These are phyloP conservation scores for Xylariaceae sp. DNA, from an alignment of 2,329 filamentous ascomycete species.

Conservation along the genomic window DNA sequence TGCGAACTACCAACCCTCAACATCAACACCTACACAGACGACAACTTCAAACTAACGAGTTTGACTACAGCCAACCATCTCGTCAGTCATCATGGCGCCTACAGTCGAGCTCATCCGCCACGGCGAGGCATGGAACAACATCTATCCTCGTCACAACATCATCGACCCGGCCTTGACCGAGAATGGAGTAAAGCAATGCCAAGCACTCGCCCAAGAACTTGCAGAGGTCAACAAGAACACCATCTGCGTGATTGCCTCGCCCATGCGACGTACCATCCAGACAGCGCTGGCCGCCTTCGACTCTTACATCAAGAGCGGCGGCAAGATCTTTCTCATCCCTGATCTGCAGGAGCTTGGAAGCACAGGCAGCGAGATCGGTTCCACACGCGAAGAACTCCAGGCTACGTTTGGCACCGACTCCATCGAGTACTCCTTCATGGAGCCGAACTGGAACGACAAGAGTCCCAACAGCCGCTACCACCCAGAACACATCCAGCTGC, in stretches of 20 bases:
- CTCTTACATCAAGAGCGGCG: not conserved
- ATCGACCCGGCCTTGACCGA: conserved; percentile 3
- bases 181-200: not conserved
- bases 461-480: not conserved
- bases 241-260: conserved; percentile 3
- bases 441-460: not conserved
- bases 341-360: not conserved
- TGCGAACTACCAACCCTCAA: no score
- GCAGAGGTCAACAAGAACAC: not conserved
- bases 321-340: not conserved
- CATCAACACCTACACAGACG: no score
- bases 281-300: conserved; percentile 6
- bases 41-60: no score
- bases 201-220: not conserved
- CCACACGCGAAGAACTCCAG: not conserved
- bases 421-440: not conserved
- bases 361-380: not conserved
- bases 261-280: conserved; percentile 9
- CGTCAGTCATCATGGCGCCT: conserved; percentile 1
- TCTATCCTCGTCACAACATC: not conserved
- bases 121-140: not conserved
- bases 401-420: not conserved
- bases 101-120: conserved; percentile 11
- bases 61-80: no score
- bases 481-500: not conserved